Evolutionary conservation across 495 filamentous ascomycete genomes (phyloP).

Genomic region (Daldinia bambusicola): DNA sequence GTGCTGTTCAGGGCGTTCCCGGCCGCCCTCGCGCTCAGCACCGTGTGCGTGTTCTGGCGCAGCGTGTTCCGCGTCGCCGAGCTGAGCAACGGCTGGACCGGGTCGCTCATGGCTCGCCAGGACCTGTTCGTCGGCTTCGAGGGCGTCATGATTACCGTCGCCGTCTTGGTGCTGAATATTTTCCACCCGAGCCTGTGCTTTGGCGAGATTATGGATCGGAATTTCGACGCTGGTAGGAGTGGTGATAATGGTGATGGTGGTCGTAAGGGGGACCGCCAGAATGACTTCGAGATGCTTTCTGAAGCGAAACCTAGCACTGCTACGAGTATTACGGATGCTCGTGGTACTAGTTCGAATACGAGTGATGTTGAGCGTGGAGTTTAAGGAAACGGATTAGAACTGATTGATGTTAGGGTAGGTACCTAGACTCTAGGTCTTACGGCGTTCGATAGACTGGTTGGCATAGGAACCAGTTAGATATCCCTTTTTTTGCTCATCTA

Average conservation of each 20-base stretch:
- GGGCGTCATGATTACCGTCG: conserved; percentile 73
- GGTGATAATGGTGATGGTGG: background rate
- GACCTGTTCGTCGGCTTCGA: conserved; percentile 75
- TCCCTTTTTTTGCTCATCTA: background rate
- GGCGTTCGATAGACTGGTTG: conserved; percentile 8
- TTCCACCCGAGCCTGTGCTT: conserved; percentile 69
- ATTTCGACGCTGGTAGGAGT: conserved; percentile 7
- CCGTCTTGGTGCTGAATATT: conserved; percentile 65
- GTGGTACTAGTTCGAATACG: conserved; percentile 2
- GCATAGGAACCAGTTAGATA: background rate
- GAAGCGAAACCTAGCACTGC: conserved; percentile 29
- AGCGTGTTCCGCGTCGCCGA: conserved; percentile 73
- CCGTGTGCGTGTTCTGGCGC: conserved; percentile 69
- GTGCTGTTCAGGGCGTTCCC: conserved; percentile 54
- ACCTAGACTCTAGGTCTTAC: background rate
- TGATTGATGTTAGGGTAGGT: background rate
- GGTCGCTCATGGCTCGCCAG: conserved; percentile 67
- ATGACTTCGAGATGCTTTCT: conserved; percentile 21
- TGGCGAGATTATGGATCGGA: conserved; percentile 37
- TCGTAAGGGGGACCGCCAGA: background rate
- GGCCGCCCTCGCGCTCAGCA: conserved; percentile 58
- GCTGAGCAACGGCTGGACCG: conserved; percentile 69
- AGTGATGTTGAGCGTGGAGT: conserved; percentile 26
- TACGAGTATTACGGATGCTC: conserved; percentile 9
- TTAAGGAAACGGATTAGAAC: conserved; percentile 1